Evolutionary conservation across 192 early-diverging fungal species (phyloP).

Genomic region (Phlyctochytrium planicorne): DNA sequence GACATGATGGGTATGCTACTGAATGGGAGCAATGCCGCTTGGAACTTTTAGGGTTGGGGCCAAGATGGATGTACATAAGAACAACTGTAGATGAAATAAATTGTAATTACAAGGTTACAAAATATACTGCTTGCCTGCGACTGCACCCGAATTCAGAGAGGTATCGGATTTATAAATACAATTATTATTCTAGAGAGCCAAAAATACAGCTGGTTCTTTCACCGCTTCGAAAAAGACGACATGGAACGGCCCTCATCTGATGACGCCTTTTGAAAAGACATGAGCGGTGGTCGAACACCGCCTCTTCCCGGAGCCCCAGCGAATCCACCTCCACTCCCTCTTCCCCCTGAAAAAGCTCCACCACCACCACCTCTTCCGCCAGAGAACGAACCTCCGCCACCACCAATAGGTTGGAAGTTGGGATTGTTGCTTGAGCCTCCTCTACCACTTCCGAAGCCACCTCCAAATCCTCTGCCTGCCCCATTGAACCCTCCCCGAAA

Average conservation of each 20-base stretch:
- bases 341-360: neutral
- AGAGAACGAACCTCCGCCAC: slow-evolving; percentile 3
- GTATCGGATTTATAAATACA: too few species aligned
- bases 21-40: neutral
- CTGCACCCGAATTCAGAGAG: too few species aligned
- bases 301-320: slow-evolving; percentile 18
- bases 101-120: too few species aligned
- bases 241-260: slow-evolving; percentile 25
- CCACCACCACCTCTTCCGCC: slow-evolving; percentile 14
- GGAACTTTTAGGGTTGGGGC: too few species aligned
- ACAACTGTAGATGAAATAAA: too few species aligned
- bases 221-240: too few species aligned
- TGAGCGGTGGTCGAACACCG: slow-evolving; percentile 20
- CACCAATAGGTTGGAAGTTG: slow-evolving; percentile 24
- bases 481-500: slow-evolving; percentile 5
- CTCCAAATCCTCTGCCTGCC: slow-evolving; percentile 19
- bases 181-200: too few species aligned
- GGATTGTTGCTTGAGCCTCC: slow-evolving; percentile 17
- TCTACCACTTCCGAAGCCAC: slow-evolving; percentile 31
- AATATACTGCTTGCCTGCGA: too few species aligned
- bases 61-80: too few species aligned
- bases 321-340: slow-evolving; percentile 8
- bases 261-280: slow-evolving; percentile 25
- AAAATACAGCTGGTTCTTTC: too few species aligned
- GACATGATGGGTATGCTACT: neutral